Base-by-base conservation (phyloP, 2,329 filamentous ascomycete species). In the Cladosporium halotolerans region DNA sequence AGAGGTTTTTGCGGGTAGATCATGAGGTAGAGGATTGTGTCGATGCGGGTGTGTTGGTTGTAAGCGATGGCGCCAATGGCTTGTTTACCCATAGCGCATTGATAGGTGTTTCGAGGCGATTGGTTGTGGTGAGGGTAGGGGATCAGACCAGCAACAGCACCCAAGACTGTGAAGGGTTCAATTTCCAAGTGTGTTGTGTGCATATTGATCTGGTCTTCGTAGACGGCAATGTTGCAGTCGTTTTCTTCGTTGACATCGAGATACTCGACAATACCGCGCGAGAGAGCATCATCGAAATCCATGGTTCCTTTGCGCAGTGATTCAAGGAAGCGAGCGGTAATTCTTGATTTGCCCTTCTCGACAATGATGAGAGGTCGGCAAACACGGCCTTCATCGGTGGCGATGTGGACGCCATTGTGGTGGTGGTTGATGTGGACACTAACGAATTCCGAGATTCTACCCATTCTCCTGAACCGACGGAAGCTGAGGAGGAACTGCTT, bases 81-180 rank as follows among this genome's bases (percentile, higher is more conserved):
- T 86, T 99, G 93, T 75, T 99, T 99, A 81, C 93, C 93, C 93
- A 99, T 99, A 73, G 93, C 93, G 74, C 92, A 96, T 78, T 97
- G 91, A 67, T 99, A 99, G 0, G 93, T 99, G 69, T 99, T 99
- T 79, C 93, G 82, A 9, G 93, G 93, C 13, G 95, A 99, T 70
- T 99, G 93, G 72, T 99, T 99, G 76, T 99, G 93, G 70, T 99
- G 93, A 8, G 93, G 93, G 66, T 97, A 99, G 4, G 93, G 93
- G 68, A 99, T 99, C 36, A 99, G 78, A 41, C 93, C 93, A 38
- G 93, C 93, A 23, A 99, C 93, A 44, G 93, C 93, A 23, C 93
- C 93, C 11, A 99, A 80, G 46, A 99, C 86, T 1, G 93, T 99
- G 67, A 99, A 99, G 0, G 95, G 95, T 68, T 99, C 93, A 57